These are phyloP conservation scores for Inga leiocalycina DNA, from an alignment of 306 rosid species.

Conservation along the genomic window DNA sequence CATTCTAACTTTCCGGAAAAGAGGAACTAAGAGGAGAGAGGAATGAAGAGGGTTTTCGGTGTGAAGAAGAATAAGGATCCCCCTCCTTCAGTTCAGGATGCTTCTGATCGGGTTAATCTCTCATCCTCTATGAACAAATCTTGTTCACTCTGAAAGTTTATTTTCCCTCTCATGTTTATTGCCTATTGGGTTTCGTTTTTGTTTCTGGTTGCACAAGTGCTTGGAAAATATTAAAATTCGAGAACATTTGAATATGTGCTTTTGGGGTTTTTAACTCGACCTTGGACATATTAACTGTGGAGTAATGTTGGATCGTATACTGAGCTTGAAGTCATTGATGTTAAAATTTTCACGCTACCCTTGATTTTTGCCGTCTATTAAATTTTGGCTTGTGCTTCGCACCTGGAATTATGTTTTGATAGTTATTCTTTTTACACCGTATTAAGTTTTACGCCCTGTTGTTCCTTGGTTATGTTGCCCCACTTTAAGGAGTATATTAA, in stretches of 20 bases:
- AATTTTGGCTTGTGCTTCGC: background rate
- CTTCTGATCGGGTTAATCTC: conserved; percentile 68
- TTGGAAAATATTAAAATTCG: background rate
- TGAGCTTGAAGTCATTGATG: background rate
- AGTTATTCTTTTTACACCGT: background rate
- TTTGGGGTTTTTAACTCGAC: background rate
- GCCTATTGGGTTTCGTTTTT: background rate
- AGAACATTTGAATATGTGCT: background rate
- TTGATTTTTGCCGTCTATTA: conserved; percentile 18
- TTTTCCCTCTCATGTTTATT: background rate
- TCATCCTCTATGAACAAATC: background rate
- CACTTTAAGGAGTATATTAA: conserved; percentile 1
- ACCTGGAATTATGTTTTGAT: background rate
- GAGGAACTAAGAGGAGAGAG: conserved; percentile 21
- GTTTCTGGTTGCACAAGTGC: background rate
- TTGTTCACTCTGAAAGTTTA: background rate
- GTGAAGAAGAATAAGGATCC: conserved; percentile 87
- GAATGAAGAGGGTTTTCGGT: conserved; percentile 89
- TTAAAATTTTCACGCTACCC: background rate
- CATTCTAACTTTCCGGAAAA: background rate
- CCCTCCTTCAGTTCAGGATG: conserved; percentile 84
- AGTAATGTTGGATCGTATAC: background rate
- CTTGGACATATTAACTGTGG: background rate
- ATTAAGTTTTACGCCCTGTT: background rate
- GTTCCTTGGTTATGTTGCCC: background rate